phyloP scores from a whole-genome alignment of 2,329 filamentous ascomycete genomes.

The Neonectria coccinea region DNA sequence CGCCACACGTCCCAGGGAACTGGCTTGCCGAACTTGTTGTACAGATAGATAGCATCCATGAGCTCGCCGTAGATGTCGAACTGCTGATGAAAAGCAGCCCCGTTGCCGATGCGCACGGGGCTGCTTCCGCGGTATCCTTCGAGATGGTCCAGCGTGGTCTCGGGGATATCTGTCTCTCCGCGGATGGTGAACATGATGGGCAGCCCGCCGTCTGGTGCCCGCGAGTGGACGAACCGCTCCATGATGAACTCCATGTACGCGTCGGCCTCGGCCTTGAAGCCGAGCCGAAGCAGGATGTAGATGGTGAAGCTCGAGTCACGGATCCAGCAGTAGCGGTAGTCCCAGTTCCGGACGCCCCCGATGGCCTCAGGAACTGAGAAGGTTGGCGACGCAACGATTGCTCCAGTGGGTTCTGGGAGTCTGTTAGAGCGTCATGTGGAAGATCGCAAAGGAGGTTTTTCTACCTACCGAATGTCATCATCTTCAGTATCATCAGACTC shows the following conservation, averaged over 20 bases:
- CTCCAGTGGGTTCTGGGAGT: slow-evolving; percentile 74
- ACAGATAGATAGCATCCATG: slow-evolving; percentile 81
- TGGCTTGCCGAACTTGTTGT: slow-evolving; percentile 83
- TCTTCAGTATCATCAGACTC: slow-evolving; percentile 79
- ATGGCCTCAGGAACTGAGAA: slow-evolving; percentile 83
- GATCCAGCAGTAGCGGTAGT: slow-evolving; percentile 83
- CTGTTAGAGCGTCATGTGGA: slow-evolving; percentile 19
- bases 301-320: slow-evolving; percentile 82
- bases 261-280: slow-evolving; percentile 80
- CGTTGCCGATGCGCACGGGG: slow-evolving; percentile 82
- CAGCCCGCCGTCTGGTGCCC: slow-evolving; percentile 69
- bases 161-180: slow-evolving; percentile 79
- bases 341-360: slow-evolving; percentile 75
- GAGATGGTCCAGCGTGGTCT: slow-evolving; percentile 75
- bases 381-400: slow-evolving; percentile 80
- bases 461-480: slow-evolving; percentile 72
- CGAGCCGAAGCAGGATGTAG: slow-evolving; percentile 81
- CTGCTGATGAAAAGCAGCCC: slow-evolving; percentile 80
- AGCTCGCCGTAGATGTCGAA: slow-evolving; percentile 85
- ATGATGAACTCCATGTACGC: slow-evolving; percentile 84
- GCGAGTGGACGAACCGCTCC: slow-evolving; percentile 73
- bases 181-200: slow-evolving; percentile 87
- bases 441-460: neutral
- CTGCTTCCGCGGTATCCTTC: slow-evolving; percentile 78
- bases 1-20: slow-evolving; percentile 83